Evolutionary conservation across 2,329 filamentous ascomycete species (phyloP).

Genomic region (Pyricularia grisea): DNA sequence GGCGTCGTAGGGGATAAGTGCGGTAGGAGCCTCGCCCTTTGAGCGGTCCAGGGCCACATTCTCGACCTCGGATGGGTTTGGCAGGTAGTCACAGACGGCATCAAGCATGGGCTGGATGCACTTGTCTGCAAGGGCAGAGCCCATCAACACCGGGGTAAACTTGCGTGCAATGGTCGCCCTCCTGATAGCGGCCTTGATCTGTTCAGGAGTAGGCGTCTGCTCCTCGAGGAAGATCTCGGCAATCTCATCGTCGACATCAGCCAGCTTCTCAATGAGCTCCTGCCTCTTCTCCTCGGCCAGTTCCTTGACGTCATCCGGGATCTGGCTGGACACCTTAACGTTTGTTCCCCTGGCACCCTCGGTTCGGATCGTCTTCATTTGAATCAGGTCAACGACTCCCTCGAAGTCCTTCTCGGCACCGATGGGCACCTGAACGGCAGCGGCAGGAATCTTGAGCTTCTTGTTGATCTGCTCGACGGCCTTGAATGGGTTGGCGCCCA

Average conservation of each 20-base stretch:
- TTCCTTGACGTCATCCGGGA: conserved; percentile 70
- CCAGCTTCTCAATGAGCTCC: conserved; percentile 85
- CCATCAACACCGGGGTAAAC: conserved; percentile 95
- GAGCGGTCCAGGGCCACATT: conserved; percentile 83
- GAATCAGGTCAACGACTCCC: conserved; percentile 85
- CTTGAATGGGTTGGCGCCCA: conserved; percentile 97
- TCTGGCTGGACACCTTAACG: conserved; percentile 66
- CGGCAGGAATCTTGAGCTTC: conserved; percentile 88
- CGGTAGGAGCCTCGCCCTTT: conserved; percentile 68
- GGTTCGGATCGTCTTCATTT: conserved; percentile 90
- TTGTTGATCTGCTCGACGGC: conserved; percentile 95
- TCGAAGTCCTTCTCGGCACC: conserved; percentile 85
- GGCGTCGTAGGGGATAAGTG: conserved; percentile 86
- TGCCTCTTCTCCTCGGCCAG: conserved; percentile 74
- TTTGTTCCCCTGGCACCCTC: conserved; percentile 74
- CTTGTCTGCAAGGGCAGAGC: conserved; percentile 89
- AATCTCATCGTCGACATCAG: conserved; percentile 96
- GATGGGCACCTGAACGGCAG: conserved; percentile 90
- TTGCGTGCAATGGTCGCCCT: conserved; percentile 80
- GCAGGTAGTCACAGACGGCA: conserved; percentile 90
- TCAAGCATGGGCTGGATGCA: conserved; percentile 92
- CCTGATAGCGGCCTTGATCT: conserved; percentile 89
- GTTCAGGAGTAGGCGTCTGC: conserved; percentile 62
- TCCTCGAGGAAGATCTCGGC: conserved; percentile 92
- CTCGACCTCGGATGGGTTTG: conserved; percentile 80